These are phyloP conservation scores for Ogataea philodendri DNA, from an alignment of 805 yeast species.

Conservation along the genomic window DNA sequence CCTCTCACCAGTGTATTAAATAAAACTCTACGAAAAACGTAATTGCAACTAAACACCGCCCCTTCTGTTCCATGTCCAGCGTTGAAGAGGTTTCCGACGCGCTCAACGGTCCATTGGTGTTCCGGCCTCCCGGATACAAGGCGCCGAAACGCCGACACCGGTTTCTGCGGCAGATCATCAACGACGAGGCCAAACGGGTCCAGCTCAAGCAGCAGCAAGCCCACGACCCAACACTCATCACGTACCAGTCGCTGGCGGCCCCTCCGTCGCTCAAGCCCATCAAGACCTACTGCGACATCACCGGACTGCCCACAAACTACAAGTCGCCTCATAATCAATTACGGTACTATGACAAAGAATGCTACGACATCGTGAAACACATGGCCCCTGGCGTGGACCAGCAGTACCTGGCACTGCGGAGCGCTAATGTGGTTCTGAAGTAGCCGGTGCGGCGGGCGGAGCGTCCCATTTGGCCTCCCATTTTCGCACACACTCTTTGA, in stretches of 20 bases:
- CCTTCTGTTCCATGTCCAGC: constrained; percentile 5
- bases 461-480: too few species aligned
- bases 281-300: constrained; percentile 87
- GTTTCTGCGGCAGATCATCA: constrained; percentile 65
- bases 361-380: constrained; percentile 70
- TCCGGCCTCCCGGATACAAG: constrained; percentile 56
- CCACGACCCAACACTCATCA: constrained; percentile 46
- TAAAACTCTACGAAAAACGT: too few species aligned
- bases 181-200: constrained; percentile 75
- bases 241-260: constrained; percentile 70
- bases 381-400: constrained; percentile 93
- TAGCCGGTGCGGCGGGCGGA: constrained; percentile 17
- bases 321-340: constrained; percentile 71
- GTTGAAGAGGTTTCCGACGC: constrained; percentile 35
- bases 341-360: constrained; percentile 79
- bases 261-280: constrained; percentile 84
- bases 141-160: constrained; percentile 63
- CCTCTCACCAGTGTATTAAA: too few species aligned
- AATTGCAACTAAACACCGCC: too few species aligned
- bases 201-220: constrained; percentile 38
- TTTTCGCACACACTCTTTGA: constrained; percentile 26
- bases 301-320: constrained; percentile 81
- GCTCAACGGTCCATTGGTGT: constrained; percentile 45
- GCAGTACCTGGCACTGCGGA: constrained; percentile 81
- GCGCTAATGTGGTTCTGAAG: constrained; percentile 82